Conservation (phyloP, 179 eudicot genomes). For the Actinidia polygama region DNA sequence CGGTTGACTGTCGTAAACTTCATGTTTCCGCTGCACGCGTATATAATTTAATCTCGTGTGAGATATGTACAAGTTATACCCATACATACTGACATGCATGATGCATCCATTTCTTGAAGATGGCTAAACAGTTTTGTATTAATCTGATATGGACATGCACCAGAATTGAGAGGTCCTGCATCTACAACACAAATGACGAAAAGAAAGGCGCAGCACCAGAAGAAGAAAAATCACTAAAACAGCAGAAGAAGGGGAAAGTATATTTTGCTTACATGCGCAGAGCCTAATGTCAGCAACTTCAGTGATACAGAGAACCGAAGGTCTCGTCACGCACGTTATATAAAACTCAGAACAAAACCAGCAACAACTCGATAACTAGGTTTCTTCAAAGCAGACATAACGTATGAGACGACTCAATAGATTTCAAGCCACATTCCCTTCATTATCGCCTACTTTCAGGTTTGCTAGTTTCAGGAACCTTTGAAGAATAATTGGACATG, state of each 20-base stretch:
- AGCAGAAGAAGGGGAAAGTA: not conserved
- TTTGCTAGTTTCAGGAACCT: slow-evolving; percentile 63
- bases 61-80: no score
- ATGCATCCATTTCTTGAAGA: not conserved
- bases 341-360: not conserved
- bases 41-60: no score
- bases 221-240: slow-evolving; percentile 5
- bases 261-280: slow-evolving; percentile 17
- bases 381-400: not conserved
- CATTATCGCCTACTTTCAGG: slow-evolving; percentile 51
- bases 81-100: no score
- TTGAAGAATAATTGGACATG: slow-evolving; percentile 54
- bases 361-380: not conserved
- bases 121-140: not conserved
- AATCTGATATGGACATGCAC: not conserved
- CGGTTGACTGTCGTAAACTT: no score
- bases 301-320: not conserved
- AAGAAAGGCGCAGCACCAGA: not conserved
- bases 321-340: not conserved
- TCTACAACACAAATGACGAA: not conserved
- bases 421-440: not conserved
- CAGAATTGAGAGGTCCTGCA: not conserved
- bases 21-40: no score
- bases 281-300: slow-evolving; percentile 12
- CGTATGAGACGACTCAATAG: not conserved